These are phyloP conservation scores for Aspergillus nanangensis DNA, from an alignment of 495 filamentous ascomycete genomes.

Conservation along the genomic window DNA sequence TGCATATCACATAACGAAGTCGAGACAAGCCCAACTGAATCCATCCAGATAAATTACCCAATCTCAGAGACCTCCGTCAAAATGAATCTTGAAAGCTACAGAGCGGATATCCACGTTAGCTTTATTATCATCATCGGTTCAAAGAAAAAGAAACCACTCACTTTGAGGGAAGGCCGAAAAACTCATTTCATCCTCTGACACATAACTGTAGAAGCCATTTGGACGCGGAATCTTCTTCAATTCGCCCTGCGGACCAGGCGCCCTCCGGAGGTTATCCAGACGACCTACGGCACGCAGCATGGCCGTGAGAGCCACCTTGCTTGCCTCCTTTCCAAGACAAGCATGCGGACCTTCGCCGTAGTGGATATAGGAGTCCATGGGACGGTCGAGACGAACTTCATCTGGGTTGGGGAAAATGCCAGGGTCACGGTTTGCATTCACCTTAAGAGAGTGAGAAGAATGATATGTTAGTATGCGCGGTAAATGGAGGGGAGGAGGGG, in stretches of 20 bases:
- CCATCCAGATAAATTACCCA: too few species aligned
- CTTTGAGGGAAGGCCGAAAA: constrained; percentile 72
- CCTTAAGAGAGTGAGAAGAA: constrained; percentile 4
- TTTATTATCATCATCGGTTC: background rate
- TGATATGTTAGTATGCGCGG: constrained; percentile 2
- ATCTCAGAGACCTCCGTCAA: too few species aligned
- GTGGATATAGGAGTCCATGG: constrained; percentile 62
- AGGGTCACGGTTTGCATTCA: constrained; percentile 52
- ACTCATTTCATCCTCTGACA: constrained; percentile 66
- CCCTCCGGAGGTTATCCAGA: constrained; percentile 55
- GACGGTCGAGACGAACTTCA: constrained; percentile 58
- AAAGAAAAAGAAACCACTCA: constrained; percentile 21
- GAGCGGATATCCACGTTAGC: background rate
- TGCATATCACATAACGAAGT: too few species aligned
- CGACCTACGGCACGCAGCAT: constrained; percentile 57
- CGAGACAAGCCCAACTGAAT: too few species aligned
- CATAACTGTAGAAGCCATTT: constrained; percentile 59
- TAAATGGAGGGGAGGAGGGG: constrained; percentile 9
- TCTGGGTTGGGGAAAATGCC: constrained; percentile 61
- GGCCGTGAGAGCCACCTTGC: constrained; percentile 56
- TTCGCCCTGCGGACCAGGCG: constrained; percentile 60
- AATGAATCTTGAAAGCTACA: background rate
- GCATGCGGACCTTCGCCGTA: constrained; percentile 58
- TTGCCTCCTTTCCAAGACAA: constrained; percentile 56
- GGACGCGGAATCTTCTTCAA: constrained; percentile 62